phyloP scores from a whole-genome alignment of 306 rosid species.

The Vigna angularis region DNA sequence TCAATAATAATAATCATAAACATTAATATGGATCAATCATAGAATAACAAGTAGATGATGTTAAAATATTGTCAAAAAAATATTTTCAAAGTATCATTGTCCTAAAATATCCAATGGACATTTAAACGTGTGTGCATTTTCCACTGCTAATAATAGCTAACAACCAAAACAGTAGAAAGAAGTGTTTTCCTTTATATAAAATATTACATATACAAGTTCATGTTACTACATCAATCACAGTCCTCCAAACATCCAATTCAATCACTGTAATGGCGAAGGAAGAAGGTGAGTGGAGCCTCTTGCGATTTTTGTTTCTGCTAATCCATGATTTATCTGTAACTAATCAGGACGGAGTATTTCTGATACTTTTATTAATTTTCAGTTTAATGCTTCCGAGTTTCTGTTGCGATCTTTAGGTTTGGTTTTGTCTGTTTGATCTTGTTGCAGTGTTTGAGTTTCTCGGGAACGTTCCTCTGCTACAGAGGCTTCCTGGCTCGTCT shows the following conservation, averaged over 20 bases:
- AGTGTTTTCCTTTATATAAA: too few species aligned
- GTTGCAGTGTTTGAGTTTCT: conserved; percentile 84
- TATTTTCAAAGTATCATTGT: too few species aligned
- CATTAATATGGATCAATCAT: too few species aligned
- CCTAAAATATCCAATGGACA: too few species aligned
- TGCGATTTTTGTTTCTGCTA: neutral
- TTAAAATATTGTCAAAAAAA: too few species aligned
- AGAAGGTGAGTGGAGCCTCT: conserved; percentile 39
- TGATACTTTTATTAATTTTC: neutral
- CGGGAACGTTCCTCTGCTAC: conserved; percentile 79
- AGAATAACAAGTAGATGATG: too few species aligned
- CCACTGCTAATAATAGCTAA: too few species aligned
- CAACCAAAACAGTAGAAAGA: too few species aligned
- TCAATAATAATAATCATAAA: too few species aligned
- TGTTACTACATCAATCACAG: too few species aligned
- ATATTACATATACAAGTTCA: too few species aligned
- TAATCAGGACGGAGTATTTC: neutral
- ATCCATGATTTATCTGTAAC: conserved; percentile 1
- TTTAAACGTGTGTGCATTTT: too few species aligned
- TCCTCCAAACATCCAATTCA: neutral
- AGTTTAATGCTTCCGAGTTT: conserved; percentile 26
- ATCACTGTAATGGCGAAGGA: conserved; percentile 42
- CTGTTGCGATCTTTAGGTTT: neutral
- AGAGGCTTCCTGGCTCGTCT: conserved; percentile 81
- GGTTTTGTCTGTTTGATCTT: conserved; percentile 21